Conservation (phyloP, 345 rosid genomes). For the Gossypium mustelinum region DNA sequence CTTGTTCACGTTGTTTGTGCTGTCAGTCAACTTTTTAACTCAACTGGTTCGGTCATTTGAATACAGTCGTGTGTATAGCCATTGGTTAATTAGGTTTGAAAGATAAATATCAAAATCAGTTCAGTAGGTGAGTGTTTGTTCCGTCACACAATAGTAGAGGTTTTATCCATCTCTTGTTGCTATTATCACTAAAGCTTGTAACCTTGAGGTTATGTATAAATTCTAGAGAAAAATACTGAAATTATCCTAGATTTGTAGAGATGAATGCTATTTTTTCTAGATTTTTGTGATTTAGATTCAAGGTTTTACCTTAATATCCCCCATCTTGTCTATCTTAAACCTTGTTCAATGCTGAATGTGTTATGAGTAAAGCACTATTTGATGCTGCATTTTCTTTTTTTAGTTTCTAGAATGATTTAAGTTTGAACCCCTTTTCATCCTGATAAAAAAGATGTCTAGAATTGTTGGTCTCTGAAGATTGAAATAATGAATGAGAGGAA, state of each 20-base stretch:
- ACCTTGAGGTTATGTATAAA: neutral
- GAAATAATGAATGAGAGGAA: neutral
- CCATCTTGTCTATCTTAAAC: neutral
- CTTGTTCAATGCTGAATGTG: neutral
- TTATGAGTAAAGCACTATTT: neutral
- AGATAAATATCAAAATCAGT: neutral
- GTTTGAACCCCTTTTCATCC: neutral
- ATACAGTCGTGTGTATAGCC: neutral
- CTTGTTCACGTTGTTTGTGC: neutral
- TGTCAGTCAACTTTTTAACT: neutral
- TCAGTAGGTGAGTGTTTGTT: neutral
- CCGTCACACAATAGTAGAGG: neutral
- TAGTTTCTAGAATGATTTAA: neutral
- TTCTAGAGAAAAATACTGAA: neutral
- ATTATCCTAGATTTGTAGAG: neutral
- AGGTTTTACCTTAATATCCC: neutral
- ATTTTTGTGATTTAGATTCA: neutral
- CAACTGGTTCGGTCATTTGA: neutral
- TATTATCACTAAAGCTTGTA: neutral
- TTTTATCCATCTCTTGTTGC: neutral
- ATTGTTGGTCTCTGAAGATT: neutral
- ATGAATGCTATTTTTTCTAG: constrained; percentile 4
- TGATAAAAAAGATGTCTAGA: neutral
- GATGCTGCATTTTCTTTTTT: neutral
- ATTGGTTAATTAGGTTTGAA: neutral